Evolutionary conservation across 495 filamentous ascomycete genomes (phyloP).

Genomic region (Aspergillus campestris): DNA sequence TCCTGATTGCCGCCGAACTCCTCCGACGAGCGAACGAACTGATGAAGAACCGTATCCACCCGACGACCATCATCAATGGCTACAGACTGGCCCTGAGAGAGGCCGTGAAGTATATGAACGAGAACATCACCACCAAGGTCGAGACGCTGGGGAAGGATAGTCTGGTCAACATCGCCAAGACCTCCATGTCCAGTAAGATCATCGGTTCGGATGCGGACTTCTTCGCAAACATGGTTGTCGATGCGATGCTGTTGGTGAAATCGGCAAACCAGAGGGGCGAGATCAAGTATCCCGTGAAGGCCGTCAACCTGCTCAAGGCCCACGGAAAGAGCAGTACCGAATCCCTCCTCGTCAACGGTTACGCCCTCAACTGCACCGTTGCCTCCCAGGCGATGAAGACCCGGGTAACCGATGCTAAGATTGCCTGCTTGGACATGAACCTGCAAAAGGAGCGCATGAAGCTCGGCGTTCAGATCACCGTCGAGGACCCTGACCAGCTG

Average conservation of each 20-base stretch:
- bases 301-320: slow-evolving; percentile 96
- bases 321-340: slow-evolving; percentile 89
- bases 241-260: slow-evolving; percentile 94
- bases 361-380: slow-evolving; percentile 97
- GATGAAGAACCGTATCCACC: slow-evolving; percentile 99
- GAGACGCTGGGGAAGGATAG: slow-evolving; percentile 84
- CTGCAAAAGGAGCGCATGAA: slow-evolving; percentile 99
- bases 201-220: slow-evolving; percentile 95
- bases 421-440: slow-evolving; percentile 96
- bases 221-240: slow-evolving; percentile 93
- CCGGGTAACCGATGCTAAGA: slow-evolving; percentile 86
- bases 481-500: slow-evolving; percentile 92
- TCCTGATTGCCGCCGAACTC: slow-evolving; percentile 94
- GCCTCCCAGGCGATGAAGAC: slow-evolving; percentile 98
- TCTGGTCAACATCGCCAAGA: slow-evolving; percentile 91
- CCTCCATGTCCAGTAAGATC: slow-evolving; percentile 98
- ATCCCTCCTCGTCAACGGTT: slow-evolving; percentile 88
- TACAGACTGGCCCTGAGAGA: slow-evolving; percentile 93
- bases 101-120: slow-evolving; percentile 97
- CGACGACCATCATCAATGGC: slow-evolving; percentile 97
- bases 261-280: slow-evolving; percentile 82
- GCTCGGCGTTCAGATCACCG: slow-evolving; percentile 94
- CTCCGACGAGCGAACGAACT: slow-evolving; percentile 91
- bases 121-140: slow-evolving; percentile 92
- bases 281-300: slow-evolving; percentile 96